Conservation (phyloP, 2,329 filamentous ascomycete genomes). For the Zymoseptoria brevis region DNA sequence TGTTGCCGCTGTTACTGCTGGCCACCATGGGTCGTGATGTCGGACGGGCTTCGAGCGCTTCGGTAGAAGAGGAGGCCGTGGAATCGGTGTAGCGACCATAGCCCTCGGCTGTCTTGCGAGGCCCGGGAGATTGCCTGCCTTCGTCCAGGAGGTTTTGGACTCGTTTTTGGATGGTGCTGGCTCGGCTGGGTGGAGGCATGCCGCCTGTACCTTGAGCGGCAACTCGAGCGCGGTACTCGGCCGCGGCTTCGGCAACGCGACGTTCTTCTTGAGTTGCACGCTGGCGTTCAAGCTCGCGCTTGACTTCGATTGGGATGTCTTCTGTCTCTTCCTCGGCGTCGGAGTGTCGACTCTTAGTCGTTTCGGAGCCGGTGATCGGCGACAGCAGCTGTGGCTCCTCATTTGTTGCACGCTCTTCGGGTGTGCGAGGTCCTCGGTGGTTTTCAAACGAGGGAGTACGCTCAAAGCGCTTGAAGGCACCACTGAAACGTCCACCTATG, state of each 20-base stretch:
- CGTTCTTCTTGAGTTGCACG: constrained; percentile 80
- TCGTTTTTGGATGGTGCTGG: constrained; percentile 82
- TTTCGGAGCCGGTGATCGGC: constrained; percentile 69
- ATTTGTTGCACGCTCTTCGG: constrained; percentile 13
- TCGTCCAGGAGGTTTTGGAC: constrained; percentile 81
- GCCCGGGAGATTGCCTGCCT: constrained; percentile 51
- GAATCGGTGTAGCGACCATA: constrained; percentile 77
- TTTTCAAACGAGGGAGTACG: constrained; percentile 8
- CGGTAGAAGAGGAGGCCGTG: constrained; percentile 1
- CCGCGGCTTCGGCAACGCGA: constrained; percentile 78
- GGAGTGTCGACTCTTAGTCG: constrained; percentile 54
- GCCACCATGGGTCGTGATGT: constrained; percentile 9
- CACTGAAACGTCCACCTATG: constrained; percentile 78
- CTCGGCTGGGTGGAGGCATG: constrained; percentile 51
- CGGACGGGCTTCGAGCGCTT: not conserved
- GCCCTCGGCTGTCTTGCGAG: constrained; percentile 67
- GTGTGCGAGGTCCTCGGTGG: constrained; percentile 12
- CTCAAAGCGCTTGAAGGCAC: constrained; percentile 90
- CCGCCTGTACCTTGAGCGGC: constrained; percentile 51
- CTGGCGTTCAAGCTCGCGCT: constrained; percentile 77
- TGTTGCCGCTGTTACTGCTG: constrained; percentile 6
- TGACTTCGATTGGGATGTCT: constrained; percentile 75
- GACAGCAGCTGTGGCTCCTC: constrained; percentile 43
- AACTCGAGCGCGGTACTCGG: constrained; percentile 73
- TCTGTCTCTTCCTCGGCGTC: constrained; percentile 53